Base-by-base conservation (phyloP, 1,284 basidiomycete species). In the Trichosporon faecale region DNA sequence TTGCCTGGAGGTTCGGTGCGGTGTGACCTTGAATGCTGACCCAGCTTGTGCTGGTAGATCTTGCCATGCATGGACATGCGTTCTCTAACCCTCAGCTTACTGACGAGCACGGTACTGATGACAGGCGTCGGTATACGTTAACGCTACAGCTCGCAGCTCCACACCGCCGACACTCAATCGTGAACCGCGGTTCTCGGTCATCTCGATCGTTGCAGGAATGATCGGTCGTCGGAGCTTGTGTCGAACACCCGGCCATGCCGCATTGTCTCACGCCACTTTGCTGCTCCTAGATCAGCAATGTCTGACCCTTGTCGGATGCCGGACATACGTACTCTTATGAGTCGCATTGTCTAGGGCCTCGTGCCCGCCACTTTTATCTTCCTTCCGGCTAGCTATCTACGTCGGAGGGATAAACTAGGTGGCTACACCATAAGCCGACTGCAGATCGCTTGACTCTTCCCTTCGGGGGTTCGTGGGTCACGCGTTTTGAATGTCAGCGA, bases 401-500 rank as follows among this genome's bases (percentile, higher is more conserved):
- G 57, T 61, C 57, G 57, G 57, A 61, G 57, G 57, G 57, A 61
- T 61, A 61, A 61, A 61, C 57, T 61, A 61, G 57, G 57, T 61
- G 57, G 57, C 57, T 33, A 61, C 29, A 61, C 57, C 27, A 61
- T 61, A 29, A 61, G 57, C 57, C 29, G 57, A 61, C 57, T 61
- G 57, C 57, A 61, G 57, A 61, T 61, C 57, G 57, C 57, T 61
- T 61, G 57, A 61, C 57, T 21, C 57, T 61, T 33, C 57, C 57
- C 57, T 33, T 31, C 12, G 57, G 16, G 55, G 57, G 21, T n/a
- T 29, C 9, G 57, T 61, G 57, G 57, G 57, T 61, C 57, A 61
- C 57, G 57, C 57, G 57, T 61, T 61, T 61, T 61, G 57, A 61
- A 33, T 61, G 57, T 61, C 27, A 11, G 57, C 57, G 57, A 61